These are phyloP conservation scores for Leccinum subgranulosum DNA, from an alignment of 768 basidiomycete genomes.

Conservation along the genomic window DNA sequence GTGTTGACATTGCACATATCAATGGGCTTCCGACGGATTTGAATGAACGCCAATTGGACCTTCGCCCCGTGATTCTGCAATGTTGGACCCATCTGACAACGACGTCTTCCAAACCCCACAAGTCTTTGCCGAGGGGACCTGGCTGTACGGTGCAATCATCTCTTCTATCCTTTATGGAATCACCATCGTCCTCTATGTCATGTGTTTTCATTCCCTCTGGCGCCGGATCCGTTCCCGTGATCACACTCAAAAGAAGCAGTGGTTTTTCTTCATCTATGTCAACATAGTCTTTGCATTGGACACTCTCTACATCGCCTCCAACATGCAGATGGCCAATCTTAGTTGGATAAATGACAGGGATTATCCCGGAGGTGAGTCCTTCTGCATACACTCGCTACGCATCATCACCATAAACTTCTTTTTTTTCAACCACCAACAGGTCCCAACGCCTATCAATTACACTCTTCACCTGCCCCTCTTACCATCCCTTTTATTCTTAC, in stretches of 20 bases:
- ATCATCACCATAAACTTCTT: not conserved
- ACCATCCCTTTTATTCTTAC: conserved; percentile 27
- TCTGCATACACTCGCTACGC: not conserved
- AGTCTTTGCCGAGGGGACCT: conserved; percentile 26
- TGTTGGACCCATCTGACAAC: conserved; percentile 9
- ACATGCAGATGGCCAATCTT: conserved; percentile 23
- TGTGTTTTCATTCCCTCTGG: conserved; percentile 30
- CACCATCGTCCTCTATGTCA: conserved; percentile 22
- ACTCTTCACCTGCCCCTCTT: conserved; percentile 24
- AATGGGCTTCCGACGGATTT: not conserved
- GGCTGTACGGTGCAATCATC: conserved; percentile 31
- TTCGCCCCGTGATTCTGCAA: conserved; percentile 4
- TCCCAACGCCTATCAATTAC: conserved; percentile 22
- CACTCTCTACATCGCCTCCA: conserved; percentile 26
- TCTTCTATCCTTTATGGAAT: conserved; percentile 29
- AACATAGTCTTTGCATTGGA: conserved; percentile 28
- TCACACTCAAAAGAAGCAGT: conserved; percentile 13
- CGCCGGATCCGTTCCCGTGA: conserved; percentile 13
- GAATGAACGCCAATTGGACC: not conserved
- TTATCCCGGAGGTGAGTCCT: conserved; percentile 29
- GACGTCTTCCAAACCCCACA: conserved; percentile 7
- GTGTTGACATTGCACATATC: not conserved
- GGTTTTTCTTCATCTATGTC: conserved; percentile 31
- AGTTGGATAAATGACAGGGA: conserved; percentile 31
- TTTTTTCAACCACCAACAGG: conserved; percentile 9